A percentile compares a stretch with the other conserved stretches of the same genome.
Evolutionary conservation across 805 yeast genomes (phyloP).

Genomic region (Ogataea trehalophila): DNA sequence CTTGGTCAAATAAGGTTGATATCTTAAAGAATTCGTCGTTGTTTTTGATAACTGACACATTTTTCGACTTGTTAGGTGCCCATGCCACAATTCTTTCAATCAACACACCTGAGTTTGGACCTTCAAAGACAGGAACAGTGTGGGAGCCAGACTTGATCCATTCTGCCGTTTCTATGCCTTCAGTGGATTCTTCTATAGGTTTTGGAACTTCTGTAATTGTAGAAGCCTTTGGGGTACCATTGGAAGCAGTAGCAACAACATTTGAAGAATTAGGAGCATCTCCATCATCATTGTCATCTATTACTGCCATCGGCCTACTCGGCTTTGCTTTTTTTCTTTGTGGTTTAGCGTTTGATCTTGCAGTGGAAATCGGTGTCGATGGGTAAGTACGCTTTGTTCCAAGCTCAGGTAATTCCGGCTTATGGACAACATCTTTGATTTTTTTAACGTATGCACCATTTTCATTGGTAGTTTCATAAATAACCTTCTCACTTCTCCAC

Average conservation of each 20-base stretch:
- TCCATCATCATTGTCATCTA: too few species aligned
- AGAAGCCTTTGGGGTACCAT: too few species aligned
- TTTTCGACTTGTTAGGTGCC: constrained; percentile 53
- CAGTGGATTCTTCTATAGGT: constrained; percentile 29
- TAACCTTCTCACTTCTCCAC: constrained; percentile 78
- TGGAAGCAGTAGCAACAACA: too few species aligned
- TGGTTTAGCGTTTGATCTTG: too few species aligned
- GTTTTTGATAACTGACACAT: constrained; percentile 35
- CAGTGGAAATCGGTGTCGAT: not conserved
- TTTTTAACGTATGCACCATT: constrained; percentile 51
- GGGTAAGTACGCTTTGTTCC: constrained; percentile 14
- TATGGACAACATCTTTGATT: constrained; percentile 54
- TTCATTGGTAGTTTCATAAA: constrained; percentile 44
- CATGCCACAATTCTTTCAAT: constrained; percentile 52
- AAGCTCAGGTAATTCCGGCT: constrained; percentile 30
- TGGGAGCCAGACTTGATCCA: constrained; percentile 45
- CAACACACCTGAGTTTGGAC: constrained; percentile 43
- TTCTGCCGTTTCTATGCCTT: constrained; percentile 39
- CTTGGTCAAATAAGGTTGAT: constrained; percentile 59
- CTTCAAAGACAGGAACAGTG: constrained; percentile 44
- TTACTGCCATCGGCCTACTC: too few species aligned
- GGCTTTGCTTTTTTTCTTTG: too few species aligned
- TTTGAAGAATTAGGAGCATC: too few species aligned
- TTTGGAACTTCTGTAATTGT: not conserved
- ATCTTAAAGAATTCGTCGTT: constrained; percentile 53